Conservation (phyloP, 2,329 filamentous ascomycete species). For the Rhynchosporium agropyri region DNA sequence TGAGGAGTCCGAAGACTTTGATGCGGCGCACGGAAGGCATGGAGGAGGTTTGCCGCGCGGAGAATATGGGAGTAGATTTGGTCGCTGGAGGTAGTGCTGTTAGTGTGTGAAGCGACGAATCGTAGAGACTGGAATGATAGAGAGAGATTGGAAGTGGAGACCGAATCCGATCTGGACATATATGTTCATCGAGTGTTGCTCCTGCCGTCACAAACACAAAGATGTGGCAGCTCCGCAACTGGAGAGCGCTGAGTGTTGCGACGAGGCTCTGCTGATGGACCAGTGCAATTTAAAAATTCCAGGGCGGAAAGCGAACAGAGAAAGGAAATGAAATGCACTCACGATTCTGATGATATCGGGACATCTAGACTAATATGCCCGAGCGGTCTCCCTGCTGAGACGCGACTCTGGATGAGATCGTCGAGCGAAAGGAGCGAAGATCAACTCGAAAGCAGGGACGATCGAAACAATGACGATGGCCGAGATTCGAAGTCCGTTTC, state of each 20-base stretch:
- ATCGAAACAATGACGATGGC: neutral
- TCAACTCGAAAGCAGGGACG: conserved; percentile 11
- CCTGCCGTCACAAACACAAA: neutral
- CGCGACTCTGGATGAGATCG: conserved; percentile 6
- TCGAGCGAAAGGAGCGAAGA: conserved; percentile 7
- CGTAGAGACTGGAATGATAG: neutral
- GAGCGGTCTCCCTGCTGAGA: neutral
- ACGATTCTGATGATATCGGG: conserved; percentile 15
- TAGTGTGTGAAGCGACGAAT: neutral
- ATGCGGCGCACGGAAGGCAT: conserved; percentile 75
- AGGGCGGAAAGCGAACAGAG: neutral
- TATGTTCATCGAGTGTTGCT: neutral
- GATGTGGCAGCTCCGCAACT: neutral
- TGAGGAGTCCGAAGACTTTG: conserved; percentile 65
- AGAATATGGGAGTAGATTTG: conserved; percentile 31
- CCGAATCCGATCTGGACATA: neutral
- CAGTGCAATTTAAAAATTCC: neutral
- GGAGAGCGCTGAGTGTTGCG: neutral
- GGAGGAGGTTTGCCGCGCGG: conserved; percentile 21
- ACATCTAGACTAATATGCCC: conserved; percentile 10
- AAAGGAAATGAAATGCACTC: neutral
- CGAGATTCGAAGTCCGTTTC: too few species aligned
- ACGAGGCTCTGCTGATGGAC: neutral
- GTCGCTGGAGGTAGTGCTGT: conserved; percentile 16
- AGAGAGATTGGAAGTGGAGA: neutral